Evolutionary conservation across 257 asterid genomes (phyloP).

Genomic region (Lavandula angustifolia): DNA sequence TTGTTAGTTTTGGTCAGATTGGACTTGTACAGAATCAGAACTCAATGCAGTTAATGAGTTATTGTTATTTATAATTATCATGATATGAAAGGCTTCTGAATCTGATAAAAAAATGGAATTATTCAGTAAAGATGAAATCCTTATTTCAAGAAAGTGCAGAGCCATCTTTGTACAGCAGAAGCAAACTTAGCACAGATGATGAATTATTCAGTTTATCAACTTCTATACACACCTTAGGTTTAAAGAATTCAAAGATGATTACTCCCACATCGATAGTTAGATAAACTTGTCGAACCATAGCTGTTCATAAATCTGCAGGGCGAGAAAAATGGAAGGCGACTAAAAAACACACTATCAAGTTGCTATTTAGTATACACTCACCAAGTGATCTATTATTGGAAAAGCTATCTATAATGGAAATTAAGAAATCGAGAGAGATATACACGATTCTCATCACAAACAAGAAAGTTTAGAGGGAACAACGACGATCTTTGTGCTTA

Average conservation of each 20-base stretch:
- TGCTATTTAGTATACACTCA: neutral
- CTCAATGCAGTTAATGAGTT: neutral
- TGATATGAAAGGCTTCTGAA: no score
- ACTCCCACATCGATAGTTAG: conserved; percentile 12
- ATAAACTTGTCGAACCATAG: neutral
- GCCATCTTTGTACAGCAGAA: conserved; percentile 21
- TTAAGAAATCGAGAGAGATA: neutral
- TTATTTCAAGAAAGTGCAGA: conserved; percentile 1
- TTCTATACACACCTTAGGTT: conserved; percentile 28
- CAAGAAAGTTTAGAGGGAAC: neutral
- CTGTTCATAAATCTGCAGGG: conserved; percentile 30
- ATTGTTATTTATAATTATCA: neutral
- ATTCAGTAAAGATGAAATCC: neutral
- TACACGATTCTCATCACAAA: neutral
- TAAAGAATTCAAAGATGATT: conserved; percentile 17
- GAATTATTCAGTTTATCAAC: conserved; percentile 29
- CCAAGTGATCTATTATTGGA: neutral
- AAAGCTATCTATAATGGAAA: neutral
- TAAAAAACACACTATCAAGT: neutral
- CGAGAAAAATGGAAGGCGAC: neutral
- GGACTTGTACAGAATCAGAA: conserved; percentile 28
- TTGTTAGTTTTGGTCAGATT: neutral
- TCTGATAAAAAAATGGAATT: no score
- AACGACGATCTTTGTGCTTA: conserved; percentile 39
- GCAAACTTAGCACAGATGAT: conserved; percentile 8